Evolutionary conservation across 768 basidiomycete genomes (phyloP), one percentile per base, ranked within the genome.

Genomic region (Naganishia friedmannii): DNA sequence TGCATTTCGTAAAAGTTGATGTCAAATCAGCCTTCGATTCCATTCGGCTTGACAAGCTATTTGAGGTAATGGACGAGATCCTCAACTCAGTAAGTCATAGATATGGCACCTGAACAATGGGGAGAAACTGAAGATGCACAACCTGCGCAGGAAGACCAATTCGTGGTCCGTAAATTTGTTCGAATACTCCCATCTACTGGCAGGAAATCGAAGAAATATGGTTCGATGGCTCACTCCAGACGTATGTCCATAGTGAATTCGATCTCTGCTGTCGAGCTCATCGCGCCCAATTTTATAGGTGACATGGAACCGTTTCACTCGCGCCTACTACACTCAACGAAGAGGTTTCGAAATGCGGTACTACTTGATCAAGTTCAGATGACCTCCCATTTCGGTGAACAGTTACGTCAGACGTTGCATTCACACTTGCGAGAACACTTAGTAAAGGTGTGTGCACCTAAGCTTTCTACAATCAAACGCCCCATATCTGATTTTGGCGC

Each of bases 1-100:
- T 98, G 7, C 98, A 93, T 80, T 95, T 99, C 75, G 94, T 93
- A 63, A 99, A 99, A 80, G 87, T 96, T 29, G 96, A 99, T 77
- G 93, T 98, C 21, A 90, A 90, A 71, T 89, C 95, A 8, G 96
- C 93, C 74, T 99, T 97, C 83, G 96, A 99, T 81, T 92, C 90
- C 0, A 98, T 98, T 69, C 88, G 92, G 39, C 96, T 98, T 79
- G 84, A 86, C 9, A 93, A 89, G 75, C 82, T 99, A 53, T 81
- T 98, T 37, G 84, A 86, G 46, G 91, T 99, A 45, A 80, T 98
- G 31, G 84, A 86, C 12, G 82, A 86, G 2, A 76, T 97, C 3
- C 83, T 99, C 10, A 75, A 77, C n/a, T 67, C 75, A 37, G 80
- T 79, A 57, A 87, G 88, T 0, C 87, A 89, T 70, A 6, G 75